Conservation (phyloP, 2,329 filamentous ascomycete genomes). For the Diaporthe sp. region DNA sequence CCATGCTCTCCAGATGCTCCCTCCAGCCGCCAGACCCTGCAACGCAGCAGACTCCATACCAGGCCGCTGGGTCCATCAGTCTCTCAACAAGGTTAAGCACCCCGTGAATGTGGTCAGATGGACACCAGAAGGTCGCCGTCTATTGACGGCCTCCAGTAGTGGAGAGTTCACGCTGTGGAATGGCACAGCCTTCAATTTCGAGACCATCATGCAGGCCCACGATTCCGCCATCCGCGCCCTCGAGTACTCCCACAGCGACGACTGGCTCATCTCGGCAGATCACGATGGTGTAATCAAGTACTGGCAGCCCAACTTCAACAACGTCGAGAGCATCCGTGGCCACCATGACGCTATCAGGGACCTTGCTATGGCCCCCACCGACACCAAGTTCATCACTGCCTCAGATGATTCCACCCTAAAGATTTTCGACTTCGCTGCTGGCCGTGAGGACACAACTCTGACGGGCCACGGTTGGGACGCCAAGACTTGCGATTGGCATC, state of each 20-base stretch:
- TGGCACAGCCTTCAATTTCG: constrained; percentile 98
- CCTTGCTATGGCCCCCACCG: constrained; percentile 91
- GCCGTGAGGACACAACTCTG: constrained; percentile 83
- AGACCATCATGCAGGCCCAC: constrained; percentile 98
- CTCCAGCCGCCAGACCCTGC: constrained; percentile 79
- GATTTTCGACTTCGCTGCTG: constrained; percentile 94
- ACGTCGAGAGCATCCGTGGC: constrained; percentile 92
- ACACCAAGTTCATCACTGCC: constrained; percentile 95
- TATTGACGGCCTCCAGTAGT: constrained; percentile 94
- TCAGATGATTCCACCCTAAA: constrained; percentile 94
- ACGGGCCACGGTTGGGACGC: constrained; percentile 98
- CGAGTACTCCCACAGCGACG: constrained; percentile 92
- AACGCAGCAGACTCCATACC: constrained; percentile 88
- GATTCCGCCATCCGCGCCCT: constrained; percentile 86
- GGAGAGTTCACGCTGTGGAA: constrained; percentile 99
- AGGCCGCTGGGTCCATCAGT: constrained; percentile 96
- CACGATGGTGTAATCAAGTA: constrained; percentile 97
- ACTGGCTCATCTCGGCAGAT: constrained; percentile 96
- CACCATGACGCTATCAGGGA: constrained; percentile 92
- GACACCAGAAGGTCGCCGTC: constrained; percentile 93
- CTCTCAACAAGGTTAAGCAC: constrained; percentile 97
- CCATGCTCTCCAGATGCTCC: constrained; percentile 74
- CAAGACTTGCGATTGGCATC: constrained; percentile 98
- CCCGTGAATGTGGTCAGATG: constrained; percentile 97
- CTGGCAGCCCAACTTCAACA: constrained; percentile 99